These are phyloP conservation scores for Houttuynia cordata DNA, from an alignment of 164 flowering plant genomes.

Conservation along the genomic window DNA sequence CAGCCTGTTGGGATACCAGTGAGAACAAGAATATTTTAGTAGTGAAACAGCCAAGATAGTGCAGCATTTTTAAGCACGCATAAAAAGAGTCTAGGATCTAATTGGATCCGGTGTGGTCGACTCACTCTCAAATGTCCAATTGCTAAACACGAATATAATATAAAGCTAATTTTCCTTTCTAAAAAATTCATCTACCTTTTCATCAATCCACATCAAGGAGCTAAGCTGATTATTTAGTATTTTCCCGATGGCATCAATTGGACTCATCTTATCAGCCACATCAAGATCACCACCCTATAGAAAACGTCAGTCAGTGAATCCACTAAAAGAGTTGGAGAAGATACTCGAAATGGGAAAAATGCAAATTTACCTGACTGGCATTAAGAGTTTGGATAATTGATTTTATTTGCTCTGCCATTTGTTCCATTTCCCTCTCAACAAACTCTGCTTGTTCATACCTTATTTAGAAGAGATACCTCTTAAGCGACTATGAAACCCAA, in stretches of 20 bases:
- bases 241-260: slow-evolving; percentile 69
- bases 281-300: slow-evolving; percentile 80
- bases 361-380: slow-evolving; percentile 50
- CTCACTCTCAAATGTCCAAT: no score
- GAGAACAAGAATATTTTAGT: no score
- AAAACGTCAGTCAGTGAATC: slow-evolving; percentile 4
- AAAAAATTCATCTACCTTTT: slow-evolving; percentile 51
- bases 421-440: slow-evolving; percentile 83
- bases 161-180: neutral
- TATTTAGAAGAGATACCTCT: slow-evolving; percentile 11
- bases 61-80: neutral
- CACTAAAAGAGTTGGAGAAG: neutral
- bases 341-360: neutral
- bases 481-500: no score
- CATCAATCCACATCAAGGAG: slow-evolving; percentile 95
- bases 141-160: no score
- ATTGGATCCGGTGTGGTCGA: neutral
- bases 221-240: slow-evolving; percentile 90
- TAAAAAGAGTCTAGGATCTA: neutral
- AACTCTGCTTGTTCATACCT: slow-evolving; percentile 97
- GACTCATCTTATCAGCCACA: slow-evolving; percentile 58
- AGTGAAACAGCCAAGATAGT: neutral
- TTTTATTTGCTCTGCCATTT: slow-evolving; percentile 85
- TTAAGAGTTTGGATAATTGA: slow-evolving; percentile 78
- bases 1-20: slow-evolving; percentile 30